Percentiles rank a stretch among this genome's conserved stretches.
Conservation (phyloP, 495 filamentous ascomycete genomes). For the Sabuloglossum arenarium region DNA sequence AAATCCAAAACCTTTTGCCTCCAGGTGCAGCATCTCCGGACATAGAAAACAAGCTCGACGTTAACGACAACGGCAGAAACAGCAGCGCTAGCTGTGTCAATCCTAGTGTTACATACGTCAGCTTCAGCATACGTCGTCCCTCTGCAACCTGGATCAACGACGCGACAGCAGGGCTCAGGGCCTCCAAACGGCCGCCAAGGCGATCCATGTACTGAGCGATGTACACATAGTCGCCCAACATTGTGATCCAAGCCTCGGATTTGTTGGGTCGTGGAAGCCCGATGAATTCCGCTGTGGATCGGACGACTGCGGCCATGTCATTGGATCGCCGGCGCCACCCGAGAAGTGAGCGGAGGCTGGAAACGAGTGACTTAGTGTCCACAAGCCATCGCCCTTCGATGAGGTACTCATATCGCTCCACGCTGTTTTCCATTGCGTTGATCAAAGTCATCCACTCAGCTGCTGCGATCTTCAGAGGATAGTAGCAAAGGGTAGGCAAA, state of each 20-base stretch:
- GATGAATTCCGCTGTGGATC: not conserved
- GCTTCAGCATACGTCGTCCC: slow-evolving; percentile 7
- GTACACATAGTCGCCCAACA: slow-evolving; percentile 9
- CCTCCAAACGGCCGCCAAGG: slow-evolving; percentile 10
- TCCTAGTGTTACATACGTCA: slow-evolving; percentile 17
- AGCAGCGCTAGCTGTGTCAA: slow-evolving; percentile 18
- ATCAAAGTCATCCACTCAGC: slow-evolving; percentile 9
- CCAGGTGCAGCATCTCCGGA: slow-evolving; percentile 1
- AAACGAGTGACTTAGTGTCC: not conserved
- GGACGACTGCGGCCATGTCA: not conserved
- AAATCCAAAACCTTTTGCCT: not conserved
- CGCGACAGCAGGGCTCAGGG: slow-evolving; percentile 14
- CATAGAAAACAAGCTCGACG: slow-evolving; percentile 21
- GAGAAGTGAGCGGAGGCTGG: not conserved
- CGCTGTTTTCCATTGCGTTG: slow-evolving; percentile 7
- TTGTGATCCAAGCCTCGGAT: not conserved
- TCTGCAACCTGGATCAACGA: slow-evolving; percentile 16
- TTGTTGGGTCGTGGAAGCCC: not conserved
- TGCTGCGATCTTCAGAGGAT: slow-evolving; percentile 9
- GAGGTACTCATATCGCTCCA: slow-evolving; percentile 9
- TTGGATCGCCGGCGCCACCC: not conserved
- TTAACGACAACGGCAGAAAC: slow-evolving; percentile 20
- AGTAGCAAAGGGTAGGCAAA: slow-evolving; percentile 6
- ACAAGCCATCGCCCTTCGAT: not conserved
- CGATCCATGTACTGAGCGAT: slow-evolving; percentile 9